Percentiles rank a stretch among this genome's conserved stretches.
phyloP scores from a whole-genome alignment of 768 basidiomycete genomes.

The Calvatia gigantea region DNA sequence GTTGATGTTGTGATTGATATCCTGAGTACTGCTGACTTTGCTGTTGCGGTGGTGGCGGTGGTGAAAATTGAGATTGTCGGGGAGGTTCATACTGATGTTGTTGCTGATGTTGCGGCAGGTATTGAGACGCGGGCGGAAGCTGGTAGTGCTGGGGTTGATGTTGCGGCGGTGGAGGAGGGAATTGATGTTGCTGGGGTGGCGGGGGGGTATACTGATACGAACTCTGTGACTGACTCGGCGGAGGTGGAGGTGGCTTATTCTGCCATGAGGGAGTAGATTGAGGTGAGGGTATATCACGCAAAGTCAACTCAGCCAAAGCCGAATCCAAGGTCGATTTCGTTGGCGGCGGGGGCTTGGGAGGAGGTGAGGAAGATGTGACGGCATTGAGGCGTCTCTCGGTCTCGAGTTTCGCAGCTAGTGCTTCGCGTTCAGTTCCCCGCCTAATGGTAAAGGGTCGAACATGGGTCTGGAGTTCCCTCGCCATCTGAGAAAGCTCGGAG shows the following conservation, averaged over 20 bases:
- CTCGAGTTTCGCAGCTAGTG: constrained; percentile 65
- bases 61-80: background rate
- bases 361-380: constrained; percentile 42
- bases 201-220: constrained; percentile 13
- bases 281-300: constrained; percentile 27
- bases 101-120: constrained; percentile 15
- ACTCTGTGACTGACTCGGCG: constrained; percentile 19
- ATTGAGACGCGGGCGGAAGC: constrained; percentile 17
- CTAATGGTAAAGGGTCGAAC: constrained; percentile 59
- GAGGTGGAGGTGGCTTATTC: constrained; percentile 18
- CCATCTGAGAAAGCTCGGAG: constrained; percentile 66
- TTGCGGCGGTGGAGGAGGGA: constrained; percentile 20
- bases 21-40: constrained; percentile 1
- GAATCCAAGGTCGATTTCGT: constrained; percentile 41
- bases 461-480: constrained; percentile 52
- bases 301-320: constrained; percentile 55
- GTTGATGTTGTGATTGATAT: constrained; percentile 5
- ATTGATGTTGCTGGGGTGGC: constrained; percentile 6
- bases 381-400: constrained; percentile 60
- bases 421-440: constrained; percentile 68
- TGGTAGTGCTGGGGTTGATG: constrained; percentile 18
- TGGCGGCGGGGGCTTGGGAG: constrained; percentile 45
- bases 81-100: constrained; percentile 15
- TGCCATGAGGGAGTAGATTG: constrained; percentile 26
- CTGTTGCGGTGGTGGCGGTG: constrained; percentile 20